Percentiles rank a stretch among this genome's conserved stretches.
Evolutionary conservation across 208 protist species (phyloP).

Genomic region (Wallacemonas collosoma): DNA sequence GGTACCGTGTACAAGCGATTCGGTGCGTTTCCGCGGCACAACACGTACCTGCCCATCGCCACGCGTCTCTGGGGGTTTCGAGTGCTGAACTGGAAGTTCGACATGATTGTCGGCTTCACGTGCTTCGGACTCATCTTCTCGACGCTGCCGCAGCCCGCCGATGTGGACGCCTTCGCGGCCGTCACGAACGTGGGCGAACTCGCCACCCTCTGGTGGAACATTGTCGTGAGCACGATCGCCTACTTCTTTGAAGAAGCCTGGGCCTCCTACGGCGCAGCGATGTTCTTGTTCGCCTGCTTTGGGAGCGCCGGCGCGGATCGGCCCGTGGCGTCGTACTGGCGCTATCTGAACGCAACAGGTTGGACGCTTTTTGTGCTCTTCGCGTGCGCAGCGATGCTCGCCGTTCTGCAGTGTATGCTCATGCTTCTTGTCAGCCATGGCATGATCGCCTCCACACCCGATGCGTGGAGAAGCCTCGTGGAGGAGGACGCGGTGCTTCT

Average conservation of each 20-base stretch:
- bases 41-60: slow-evolving; percentile 67
- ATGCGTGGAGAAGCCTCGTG: slow-evolving; percentile 60
- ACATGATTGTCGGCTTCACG: slow-evolving; percentile 67
- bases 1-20: slow-evolving; percentile 59
- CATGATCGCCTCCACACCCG: slow-evolving; percentile 46
- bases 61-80: slow-evolving; percentile 73
- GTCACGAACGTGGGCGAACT: slow-evolving; percentile 23
- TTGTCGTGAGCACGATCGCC: slow-evolving; percentile 40
- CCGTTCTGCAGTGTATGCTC: slow-evolving; percentile 47
- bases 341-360: slow-evolving; percentile 38
- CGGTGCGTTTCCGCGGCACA: slow-evolving; percentile 58
- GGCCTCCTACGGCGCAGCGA: slow-evolving; percentile 47
- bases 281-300: slow-evolving; percentile 63
- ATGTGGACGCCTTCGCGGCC: slow-evolving; percentile 16
- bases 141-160: slow-evolving; percentile 51
- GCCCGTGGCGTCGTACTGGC: slow-evolving; percentile 42
- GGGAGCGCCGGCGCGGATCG: slow-evolving; percentile 49
- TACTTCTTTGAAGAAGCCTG: slow-evolving; percentile 51
- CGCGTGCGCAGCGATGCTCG: slow-evolving; percentile 49
- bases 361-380: slow-evolving; percentile 64
- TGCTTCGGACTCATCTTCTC: slow-evolving; percentile 74
- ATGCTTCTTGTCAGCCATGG: slow-evolving; percentile 53
- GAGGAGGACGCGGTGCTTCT: slow-evolving; percentile 32
- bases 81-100: slow-evolving; percentile 88
- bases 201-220: slow-evolving; percentile 33